Base-by-base conservation (phyloP, 2,329 filamentous ascomycete species). In the Beauveria asiatica region DNA sequence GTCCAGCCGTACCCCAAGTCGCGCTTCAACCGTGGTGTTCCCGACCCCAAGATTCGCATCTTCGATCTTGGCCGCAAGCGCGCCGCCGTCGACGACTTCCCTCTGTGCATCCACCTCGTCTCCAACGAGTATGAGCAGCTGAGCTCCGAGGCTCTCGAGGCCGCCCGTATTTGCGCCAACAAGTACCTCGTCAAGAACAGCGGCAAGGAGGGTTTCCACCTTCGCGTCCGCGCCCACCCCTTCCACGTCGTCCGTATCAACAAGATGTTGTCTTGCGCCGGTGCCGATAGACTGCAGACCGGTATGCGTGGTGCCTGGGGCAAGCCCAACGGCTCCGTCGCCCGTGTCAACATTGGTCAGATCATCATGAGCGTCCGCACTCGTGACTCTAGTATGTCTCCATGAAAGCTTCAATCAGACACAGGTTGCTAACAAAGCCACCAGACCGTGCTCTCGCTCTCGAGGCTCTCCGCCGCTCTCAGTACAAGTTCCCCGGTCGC, bases 181-280 rank as follows among this genome's bases (percentile, higher is more conserved):
- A 97, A 97, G 90, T 95, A 88, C 82, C 78, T 89, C 67, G 84
- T 87, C 78, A 88, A 88, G 83, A 77, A 79, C 71, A 78, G 80
- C 70, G 86, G 86, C 77, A 89, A 89, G 83, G 86, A 89, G 74
- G 78, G 79, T 74, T 89, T 89, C 84, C 86, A 89, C 77, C 80
- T 89, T 69, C 85, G 86, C 72, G 83, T 89, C 75, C 86, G 94
- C 76, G 92, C 92, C 75, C 94, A 99, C 86, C 94, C 94, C 70
- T 99, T 90, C 91, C 94, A 99, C 86, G 94, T 99, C 82, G 89
- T 99, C 85, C 94, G 94, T 82, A 99, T 99, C 92, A 99, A 99
- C 92, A 99, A 99, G 90, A 99, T 99, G 94, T 93, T 99, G 91
- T 97, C 94, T 77, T 99, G 94, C 81, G 94, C 94, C 75, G 94